Conservation (phyloP, 2,329 filamentous ascomycete genomes). For the Fusarium guadeloupense region DNA sequence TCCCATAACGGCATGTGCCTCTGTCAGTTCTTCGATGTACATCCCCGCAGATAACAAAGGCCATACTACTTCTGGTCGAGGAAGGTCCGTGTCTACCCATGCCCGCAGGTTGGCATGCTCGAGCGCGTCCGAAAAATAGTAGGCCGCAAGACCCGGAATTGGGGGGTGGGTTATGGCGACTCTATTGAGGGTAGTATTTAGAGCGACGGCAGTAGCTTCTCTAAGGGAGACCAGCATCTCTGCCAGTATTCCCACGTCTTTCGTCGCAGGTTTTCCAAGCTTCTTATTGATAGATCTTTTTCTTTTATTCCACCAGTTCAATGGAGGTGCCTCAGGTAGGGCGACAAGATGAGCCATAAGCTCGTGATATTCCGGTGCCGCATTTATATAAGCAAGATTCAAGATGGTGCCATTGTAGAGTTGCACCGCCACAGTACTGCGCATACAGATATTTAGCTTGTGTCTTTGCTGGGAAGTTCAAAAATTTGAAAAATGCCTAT, state of each 20-base stretch:
- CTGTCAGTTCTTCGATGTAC: background rate
- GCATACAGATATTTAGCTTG: no score
- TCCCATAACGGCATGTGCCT: constrained; percentile 6
- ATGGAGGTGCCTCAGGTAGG: background rate
- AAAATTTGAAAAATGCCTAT: background rate
- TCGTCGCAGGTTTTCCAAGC: constrained; percentile 4
- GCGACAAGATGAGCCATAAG: constrained; percentile 5
- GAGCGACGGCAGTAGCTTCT: background rate
- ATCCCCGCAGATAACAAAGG: background rate
- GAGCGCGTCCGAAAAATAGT: background rate
- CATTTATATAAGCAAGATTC: background rate
- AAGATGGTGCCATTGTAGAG: background rate
- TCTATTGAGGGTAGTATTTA: background rate
- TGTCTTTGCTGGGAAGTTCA: background rate
- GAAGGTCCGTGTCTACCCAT: background rate
- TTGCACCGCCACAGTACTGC: background rate
- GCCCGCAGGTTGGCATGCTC: background rate
- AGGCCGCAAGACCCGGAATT: background rate
- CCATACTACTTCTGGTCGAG: background rate
- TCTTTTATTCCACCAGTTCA: background rate
- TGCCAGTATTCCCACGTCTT: background rate
- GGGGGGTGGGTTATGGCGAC: background rate
- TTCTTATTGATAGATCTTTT: constrained; percentile 15
- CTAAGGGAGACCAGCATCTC: background rate
- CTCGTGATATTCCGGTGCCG: background rate